Evolutionary conservation across 768 basidiomycete genomes (phyloP).

Genomic region (Termitomyces sp.): DNA sequence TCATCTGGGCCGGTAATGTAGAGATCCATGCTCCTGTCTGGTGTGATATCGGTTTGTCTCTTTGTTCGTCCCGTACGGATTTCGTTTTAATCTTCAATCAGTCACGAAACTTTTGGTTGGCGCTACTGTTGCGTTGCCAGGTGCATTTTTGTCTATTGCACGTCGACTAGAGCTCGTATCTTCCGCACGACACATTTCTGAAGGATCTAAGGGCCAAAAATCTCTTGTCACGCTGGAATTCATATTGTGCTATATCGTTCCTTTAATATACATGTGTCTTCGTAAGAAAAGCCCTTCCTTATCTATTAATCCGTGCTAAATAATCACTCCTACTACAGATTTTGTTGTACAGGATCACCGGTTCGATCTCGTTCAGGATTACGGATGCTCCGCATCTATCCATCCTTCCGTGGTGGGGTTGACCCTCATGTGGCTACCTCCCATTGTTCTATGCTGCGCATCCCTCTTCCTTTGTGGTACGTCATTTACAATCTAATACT

Average conservation of each 20-base stretch:
- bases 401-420: conserved; percentile 38
- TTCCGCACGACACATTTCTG: conserved; percentile 33
- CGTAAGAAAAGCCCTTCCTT: conserved; percentile 35
- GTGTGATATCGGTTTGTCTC: conserved; percentile 69
- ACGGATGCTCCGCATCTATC: conserved; percentile 48
- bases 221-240: conserved; percentile 40
- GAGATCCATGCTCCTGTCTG: conserved; percentile 46
- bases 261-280: conserved; percentile 51
- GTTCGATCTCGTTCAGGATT: conserved; percentile 53
- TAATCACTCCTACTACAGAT: conserved; percentile 29
- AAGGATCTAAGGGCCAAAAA: conserved; percentile 27
- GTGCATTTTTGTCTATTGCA: conserved; percentile 51
- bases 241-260: conserved; percentile 46
- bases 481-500: conserved; percentile 6
- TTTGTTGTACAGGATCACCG: conserved; percentile 54
- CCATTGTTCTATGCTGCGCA: conserved; percentile 34
- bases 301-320: background rate
- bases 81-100: conserved; percentile 16
- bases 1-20: conserved; percentile 56
- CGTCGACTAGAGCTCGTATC: conserved; percentile 49
- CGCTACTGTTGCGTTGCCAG: conserved; percentile 50
- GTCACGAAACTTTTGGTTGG: conserved; percentile 53
- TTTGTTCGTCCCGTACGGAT: background rate
- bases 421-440: conserved; percentile 40
- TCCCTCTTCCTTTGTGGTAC: conserved; percentile 39